These are phyloP conservation scores for Scenedesmus sp. DNA, from an alignment of 163 green algal genomes.

Conservation along the genomic window DNA sequence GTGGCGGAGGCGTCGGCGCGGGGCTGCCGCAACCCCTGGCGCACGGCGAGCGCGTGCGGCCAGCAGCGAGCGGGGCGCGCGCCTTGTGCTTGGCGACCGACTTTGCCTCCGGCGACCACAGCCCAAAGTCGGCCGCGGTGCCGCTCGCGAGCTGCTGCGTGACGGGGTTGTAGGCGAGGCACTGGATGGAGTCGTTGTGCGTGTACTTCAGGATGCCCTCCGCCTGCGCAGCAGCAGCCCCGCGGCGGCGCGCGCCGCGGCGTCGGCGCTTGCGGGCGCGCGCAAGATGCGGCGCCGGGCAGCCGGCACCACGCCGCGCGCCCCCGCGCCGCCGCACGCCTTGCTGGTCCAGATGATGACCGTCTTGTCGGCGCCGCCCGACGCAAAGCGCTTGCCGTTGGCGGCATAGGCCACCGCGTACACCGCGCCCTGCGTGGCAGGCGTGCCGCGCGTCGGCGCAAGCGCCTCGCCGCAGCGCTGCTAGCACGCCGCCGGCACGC, in stretches of 20 bases:
- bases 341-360: constrained; percentile 92
- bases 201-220: constrained; percentile 90
- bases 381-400: constrained; percentile 87
- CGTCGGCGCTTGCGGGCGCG: too few species aligned
- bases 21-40: not conserved
- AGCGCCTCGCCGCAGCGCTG: too few species aligned
- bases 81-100: constrained; percentile 89
- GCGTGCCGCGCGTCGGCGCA: too few species aligned
- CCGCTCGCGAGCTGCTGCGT: constrained; percentile 83
- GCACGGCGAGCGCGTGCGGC: too few species aligned
- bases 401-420: constrained; percentile 80
- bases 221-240: constrained; percentile 54
- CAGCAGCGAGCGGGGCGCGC: too few species aligned
- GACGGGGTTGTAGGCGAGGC: constrained; percentile 82
- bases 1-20: not conserved
- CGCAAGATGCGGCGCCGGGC: too few species aligned
- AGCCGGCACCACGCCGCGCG: too few species aligned
- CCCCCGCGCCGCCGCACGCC: constrained; percentile 38
- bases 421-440: constrained; percentile 81
- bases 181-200: constrained; percentile 84
- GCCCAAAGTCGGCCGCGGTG: constrained; percentile 79
- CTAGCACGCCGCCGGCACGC: too few species aligned
- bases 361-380: constrained; percentile 84
- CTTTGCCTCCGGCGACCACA: constrained; percentile 89
- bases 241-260: too few species aligned